Percentiles rank a stretch among this genome's conserved stretches.
phyloP scores from a whole-genome alignment of 2,329 filamentous ascomycete genomes.

The Aspergillus jensenii region DNA sequence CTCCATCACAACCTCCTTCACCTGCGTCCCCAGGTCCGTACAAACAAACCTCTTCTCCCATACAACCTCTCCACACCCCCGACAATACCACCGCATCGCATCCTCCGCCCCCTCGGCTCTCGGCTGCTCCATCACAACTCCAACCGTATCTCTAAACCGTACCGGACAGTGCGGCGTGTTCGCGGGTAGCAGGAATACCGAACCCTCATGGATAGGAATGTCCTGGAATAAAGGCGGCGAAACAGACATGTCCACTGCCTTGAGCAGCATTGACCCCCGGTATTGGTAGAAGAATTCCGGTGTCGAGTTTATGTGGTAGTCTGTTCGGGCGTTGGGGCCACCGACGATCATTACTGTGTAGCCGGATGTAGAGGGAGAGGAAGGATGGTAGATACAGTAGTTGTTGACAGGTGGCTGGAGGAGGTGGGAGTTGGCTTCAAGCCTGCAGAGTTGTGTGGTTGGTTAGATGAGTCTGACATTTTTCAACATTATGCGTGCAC shows the following conservation, averaged over 20 bases:
- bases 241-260: constrained; percentile 70
- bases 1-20: constrained; percentile 82
- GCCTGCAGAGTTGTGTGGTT: constrained; percentile 54
- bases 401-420: constrained; percentile 95
- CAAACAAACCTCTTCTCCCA: constrained; percentile 87
- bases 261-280: constrained; percentile 88
- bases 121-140: constrained; percentile 85
- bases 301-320: constrained; percentile 97
- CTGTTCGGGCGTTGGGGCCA: constrained; percentile 90
- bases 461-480: background rate
- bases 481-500: background rate
- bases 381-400: constrained; percentile 84
- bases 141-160: constrained; percentile 89
- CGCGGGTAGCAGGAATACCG: constrained; percentile 88
- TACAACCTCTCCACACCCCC: constrained; percentile 66
- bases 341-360: constrained; percentile 93
- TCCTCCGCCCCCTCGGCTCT: constrained; percentile 71
- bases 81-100: constrained; percentile 87
- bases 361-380: constrained; percentile 72
- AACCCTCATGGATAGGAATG: constrained; percentile 85
- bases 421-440: constrained; percentile 86
- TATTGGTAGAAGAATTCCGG: constrained; percentile 99
- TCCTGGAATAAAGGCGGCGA: constrained; percentile 67
- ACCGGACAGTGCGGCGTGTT: constrained; percentile 97
- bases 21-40: constrained; percentile 87